These are phyloP conservation scores for Diaporthe sp. DNA, from an alignment of 2,329 filamentous ascomycete genomes.

Conservation along the genomic window DNA sequence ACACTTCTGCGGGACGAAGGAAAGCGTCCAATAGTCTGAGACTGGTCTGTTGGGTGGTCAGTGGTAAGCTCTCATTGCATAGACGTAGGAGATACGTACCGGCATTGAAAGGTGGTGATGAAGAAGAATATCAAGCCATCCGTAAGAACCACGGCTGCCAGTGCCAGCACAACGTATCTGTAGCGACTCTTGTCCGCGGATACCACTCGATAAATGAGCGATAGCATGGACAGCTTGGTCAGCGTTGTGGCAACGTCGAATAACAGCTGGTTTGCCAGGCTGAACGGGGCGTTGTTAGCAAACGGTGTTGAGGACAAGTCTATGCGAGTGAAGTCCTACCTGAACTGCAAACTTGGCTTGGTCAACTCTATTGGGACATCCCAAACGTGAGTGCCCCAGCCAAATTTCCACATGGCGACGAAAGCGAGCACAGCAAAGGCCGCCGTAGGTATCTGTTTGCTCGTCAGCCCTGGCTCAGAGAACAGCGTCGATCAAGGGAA, in stretches of 20 bases:
- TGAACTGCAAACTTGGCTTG: conserved; percentile 46
- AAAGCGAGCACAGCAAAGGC: conserved; percentile 50
- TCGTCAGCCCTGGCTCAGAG: conserved; percentile 29
- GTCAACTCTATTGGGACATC: conserved; percentile 47
- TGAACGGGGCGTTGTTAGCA: conserved; percentile 15
- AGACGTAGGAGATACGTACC: conserved; percentile 48
- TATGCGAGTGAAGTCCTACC: conserved; percentile 42
- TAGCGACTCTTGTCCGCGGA: conserved; percentile 49
- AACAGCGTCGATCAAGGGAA: neutral
- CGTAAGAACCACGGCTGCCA: conserved; percentile 49
- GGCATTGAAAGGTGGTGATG: conserved; percentile 55
- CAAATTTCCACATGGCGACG: conserved; percentile 46
- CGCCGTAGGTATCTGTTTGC: conserved; percentile 47
- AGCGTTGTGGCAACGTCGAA: conserved; percentile 55
- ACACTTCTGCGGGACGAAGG: conserved; percentile 52
- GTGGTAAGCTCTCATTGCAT: conserved; percentile 37
- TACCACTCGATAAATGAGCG: conserved; percentile 54
- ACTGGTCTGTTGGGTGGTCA: conserved; percentile 52
- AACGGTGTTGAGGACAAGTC: conserved; percentile 22
- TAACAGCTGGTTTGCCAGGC: conserved; percentile 52
- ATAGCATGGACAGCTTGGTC: conserved; percentile 58
- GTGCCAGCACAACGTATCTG: conserved; percentile 47
- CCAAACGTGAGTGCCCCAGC: conserved; percentile 53
- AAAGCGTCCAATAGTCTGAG: conserved; percentile 55
- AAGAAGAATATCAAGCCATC: conserved; percentile 53